Conservation (phyloP, 495 filamentous ascomycete genomes). For the Penicillium riverlandense region DNA sequence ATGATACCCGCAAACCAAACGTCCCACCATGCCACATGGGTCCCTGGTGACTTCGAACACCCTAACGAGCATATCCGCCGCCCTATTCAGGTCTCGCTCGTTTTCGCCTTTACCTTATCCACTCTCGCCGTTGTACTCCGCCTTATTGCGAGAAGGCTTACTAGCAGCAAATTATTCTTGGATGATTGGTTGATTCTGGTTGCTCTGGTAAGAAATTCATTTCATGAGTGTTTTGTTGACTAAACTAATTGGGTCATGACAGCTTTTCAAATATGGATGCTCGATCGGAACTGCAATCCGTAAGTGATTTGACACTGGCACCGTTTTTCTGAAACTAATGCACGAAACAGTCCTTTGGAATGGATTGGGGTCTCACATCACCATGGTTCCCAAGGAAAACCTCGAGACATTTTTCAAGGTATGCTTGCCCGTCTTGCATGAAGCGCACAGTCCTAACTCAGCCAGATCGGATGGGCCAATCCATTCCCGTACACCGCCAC, state of each 20-base stretch:
- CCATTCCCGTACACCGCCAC: conserved; percentile 23
- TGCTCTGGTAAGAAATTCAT: conserved; percentile 15
- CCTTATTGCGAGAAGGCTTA: conserved; percentile 18
- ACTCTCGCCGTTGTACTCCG: conserved; percentile 24
- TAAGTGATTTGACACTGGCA: conserved; percentile 9
- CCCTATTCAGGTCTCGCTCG: conserved; percentile 20
- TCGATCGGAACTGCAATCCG: conserved; percentile 21
- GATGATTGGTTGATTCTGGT: conserved; percentile 35
- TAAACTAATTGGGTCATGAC: too few relatives aligned
- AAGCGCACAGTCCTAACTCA: not conserved
- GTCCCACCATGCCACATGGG: conserved; percentile 8
- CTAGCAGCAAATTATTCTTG: conserved; percentile 15
- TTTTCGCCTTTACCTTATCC: conserved; percentile 22
- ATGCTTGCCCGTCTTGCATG: not conserved
- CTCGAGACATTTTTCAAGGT: conserved; percentile 22
- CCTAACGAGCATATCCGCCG: conserved; percentile 17
- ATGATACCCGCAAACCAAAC: conserved; percentile 3
- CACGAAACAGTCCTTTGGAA: conserved; percentile 18
- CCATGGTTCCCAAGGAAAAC: conserved; percentile 21
- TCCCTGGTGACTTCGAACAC: conserved; percentile 15
- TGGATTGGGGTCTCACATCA: conserved; percentile 28
- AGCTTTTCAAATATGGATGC: conserved; percentile 31
- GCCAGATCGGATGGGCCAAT: conserved; percentile 21
- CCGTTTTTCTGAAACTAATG: not conserved
- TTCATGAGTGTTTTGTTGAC: too few relatives aligned